Percentiles rank a stretch among this genome's conserved stretches.
These are phyloP conservation scores for Exophiala xenobiotica DNA, from an alignment of 2,329 filamentous ascomycete genomes.

Conservation along the genomic window DNA sequence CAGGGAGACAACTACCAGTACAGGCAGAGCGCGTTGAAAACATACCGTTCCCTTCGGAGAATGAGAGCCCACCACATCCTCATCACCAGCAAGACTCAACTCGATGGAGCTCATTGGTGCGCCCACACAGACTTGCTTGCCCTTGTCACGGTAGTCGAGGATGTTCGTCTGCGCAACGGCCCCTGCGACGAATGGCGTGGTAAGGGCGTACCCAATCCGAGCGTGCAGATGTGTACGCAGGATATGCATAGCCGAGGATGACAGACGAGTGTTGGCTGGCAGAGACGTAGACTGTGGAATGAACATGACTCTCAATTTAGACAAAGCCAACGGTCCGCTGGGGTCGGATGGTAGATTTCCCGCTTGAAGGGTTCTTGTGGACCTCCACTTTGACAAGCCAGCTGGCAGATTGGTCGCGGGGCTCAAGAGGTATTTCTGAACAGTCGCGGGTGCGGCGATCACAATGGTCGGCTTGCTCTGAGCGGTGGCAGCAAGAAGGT, in stretches of 20 bases:
- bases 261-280: conserved; percentile 61
- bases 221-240: conserved; percentile 77
- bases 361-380: conserved; percentile 52
- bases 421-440: conserved; percentile 61
- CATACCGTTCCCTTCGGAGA: conserved; percentile 63
- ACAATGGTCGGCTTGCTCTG: conserved; percentile 67
- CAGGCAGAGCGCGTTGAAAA: conserved; percentile 11
- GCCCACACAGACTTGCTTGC: conserved; percentile 62
- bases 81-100: conserved; percentile 57
- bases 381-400: conserved; percentile 17
- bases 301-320: conserved; percentile 78
- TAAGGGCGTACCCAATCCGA: conserved; percentile 80
- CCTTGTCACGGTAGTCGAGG: conserved; percentile 73
- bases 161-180: conserved; percentile 83
- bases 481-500: conserved; percentile 72
- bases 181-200: conserved; percentile 79
- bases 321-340: conserved; percentile 49
- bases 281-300: conserved; percentile 70
- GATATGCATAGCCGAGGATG: conserved; percentile 70
- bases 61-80: conserved; percentile 34
- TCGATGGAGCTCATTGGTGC: conserved; percentile 77
- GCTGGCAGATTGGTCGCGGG: conserved; percentile 44
- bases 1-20: too few relatives aligned
- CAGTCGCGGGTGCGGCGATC: conserved; percentile 59
- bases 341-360: conserved; percentile 62